These are phyloP conservation scores for Cordyceps militaris DNA, from an alignment of 2,329 filamentous ascomycete species.

Conservation along the genomic window DNA sequence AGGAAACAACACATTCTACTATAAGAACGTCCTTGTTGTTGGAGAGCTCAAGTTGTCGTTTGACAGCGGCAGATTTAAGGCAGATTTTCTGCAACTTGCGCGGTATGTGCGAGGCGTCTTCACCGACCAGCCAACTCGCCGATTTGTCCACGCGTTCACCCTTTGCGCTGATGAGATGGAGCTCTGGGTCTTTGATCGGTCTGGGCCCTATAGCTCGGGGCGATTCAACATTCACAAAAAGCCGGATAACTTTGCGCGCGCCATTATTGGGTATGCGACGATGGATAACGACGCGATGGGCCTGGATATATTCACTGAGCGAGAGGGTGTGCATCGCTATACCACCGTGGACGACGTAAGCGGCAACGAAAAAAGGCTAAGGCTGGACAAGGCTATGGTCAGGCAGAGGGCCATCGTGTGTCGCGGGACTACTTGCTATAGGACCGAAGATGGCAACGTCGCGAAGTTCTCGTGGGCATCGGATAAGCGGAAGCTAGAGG, in stretches of 20 bases:
- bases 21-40: conserved; percentile 19
- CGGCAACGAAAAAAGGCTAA: conserved; percentile 8
- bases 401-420: conserved; percentile 16
- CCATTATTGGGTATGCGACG: conserved; percentile 15
- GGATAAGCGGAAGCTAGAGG: conserved; percentile 1
- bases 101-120: conserved; percentile 16
- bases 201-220: conserved; percentile 15
- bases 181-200: conserved; percentile 14
- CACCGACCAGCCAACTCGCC: conserved; percentile 18
- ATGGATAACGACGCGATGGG: conserved; percentile 18
- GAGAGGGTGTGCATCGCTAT: background rate
- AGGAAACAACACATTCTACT: conserved; percentile 5
- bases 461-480: conserved; percentile 13
- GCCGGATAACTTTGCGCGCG: conserved; percentile 8
- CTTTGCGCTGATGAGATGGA: conserved; percentile 8
- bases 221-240: conserved; percentile 14
- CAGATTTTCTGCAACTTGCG: conserved; percentile 16
- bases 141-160: conserved; percentile 15
- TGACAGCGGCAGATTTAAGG: conserved; percentile 15
- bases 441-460: conserved; percentile 1
- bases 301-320: conserved; percentile 11
- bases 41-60: conserved; percentile 18
- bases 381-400: conserved; percentile 12
- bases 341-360: background rate
- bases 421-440: conserved; percentile 16